These are phyloP conservation scores for Aspergillus bertholletiae DNA, from an alignment of 495 filamentous ascomycete species.

Conservation along the genomic window DNA sequence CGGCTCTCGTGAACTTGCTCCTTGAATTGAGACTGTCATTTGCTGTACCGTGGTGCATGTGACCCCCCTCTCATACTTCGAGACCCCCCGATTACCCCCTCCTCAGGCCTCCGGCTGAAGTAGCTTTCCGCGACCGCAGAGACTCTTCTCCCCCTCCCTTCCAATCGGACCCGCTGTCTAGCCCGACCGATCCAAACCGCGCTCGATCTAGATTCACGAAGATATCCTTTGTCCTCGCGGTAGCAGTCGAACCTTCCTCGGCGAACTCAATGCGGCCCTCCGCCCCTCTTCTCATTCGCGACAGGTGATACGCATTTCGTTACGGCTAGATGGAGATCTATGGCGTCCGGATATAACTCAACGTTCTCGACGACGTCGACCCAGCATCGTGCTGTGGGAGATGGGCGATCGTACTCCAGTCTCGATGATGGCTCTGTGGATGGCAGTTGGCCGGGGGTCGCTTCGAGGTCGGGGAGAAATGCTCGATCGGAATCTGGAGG, in stretches of 20 bases:
- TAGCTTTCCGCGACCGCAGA: not conserved
- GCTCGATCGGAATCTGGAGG: slow-evolving; percentile 58
- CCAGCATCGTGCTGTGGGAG: slow-evolving; percentile 59
- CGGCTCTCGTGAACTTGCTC: not conserved
- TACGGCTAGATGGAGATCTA: slow-evolving; percentile 45
- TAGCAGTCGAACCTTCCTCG: not conserved
- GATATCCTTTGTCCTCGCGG: not conserved
- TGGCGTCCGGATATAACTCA: slow-evolving; percentile 49
- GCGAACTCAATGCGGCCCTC: slow-evolving; percentile 35
- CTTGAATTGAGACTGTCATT: slow-evolving; percentile 1
- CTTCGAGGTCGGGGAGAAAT: slow-evolving; percentile 37
- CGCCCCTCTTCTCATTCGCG: slow-evolving; percentile 23
- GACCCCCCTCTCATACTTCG: not conserved
- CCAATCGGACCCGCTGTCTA: slow-evolving; percentile 6
- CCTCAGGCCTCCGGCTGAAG: not conserved
- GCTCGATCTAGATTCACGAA: not conserved
- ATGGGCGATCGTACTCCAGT: slow-evolving; percentile 51
- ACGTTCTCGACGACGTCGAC: slow-evolving; percentile 63
- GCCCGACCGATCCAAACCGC: slow-evolving; percentile 5
- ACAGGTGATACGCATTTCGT: slow-evolving; percentile 39
- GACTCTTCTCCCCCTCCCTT: slow-evolving; percentile 1
- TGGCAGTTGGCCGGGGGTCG: slow-evolving; percentile 47
- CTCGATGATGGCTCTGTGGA: slow-evolving; percentile 52
- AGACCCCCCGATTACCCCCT: not conserved
- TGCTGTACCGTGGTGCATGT: slow-evolving; percentile 5